phyloP scores from a whole-genome alignment of 768 basidiomycete genomes.

The Sarcodon sp. region DNA sequence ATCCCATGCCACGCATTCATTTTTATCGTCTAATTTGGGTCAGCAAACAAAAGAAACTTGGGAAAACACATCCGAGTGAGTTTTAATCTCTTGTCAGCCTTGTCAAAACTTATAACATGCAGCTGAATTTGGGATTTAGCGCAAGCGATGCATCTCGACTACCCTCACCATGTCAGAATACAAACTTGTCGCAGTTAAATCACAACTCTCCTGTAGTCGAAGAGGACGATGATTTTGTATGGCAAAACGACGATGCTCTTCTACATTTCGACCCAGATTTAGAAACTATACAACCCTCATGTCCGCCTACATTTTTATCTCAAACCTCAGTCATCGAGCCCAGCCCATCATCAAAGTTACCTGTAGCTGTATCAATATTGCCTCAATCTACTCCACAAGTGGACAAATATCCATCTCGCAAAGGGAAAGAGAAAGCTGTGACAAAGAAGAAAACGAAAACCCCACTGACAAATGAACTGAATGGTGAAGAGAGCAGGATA shows the following conservation, averaged over 20 bases:
- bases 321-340: not conserved
- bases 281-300: not conserved
- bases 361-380: not conserved
- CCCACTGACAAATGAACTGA: conserved; percentile 3
- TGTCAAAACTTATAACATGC: no score
- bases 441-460: conserved; percentile 5
- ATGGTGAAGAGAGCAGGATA: conserved; percentile 5
- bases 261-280: conserved; percentile 21
- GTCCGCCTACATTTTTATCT: not conserved
- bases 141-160: no score
- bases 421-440: conserved; percentile 3
- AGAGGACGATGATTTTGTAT: not conserved
- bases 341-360: not conserved
- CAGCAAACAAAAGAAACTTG: not conserved
- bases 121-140: no score
- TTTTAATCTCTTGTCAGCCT: no score
- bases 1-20: conserved; percentile 3
- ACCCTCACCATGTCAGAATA: no score
- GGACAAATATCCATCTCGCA: not conserved
- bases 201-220: no score
- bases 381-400: not conserved
- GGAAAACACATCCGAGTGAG: no score
- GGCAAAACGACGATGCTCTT: conserved; percentile 16
- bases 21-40: not conserved
- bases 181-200: no score